Evolutionary conservation across 371 early-diverging fungal genomes (phyloP).

Genomic region (Entomophthora muscae): DNA sequence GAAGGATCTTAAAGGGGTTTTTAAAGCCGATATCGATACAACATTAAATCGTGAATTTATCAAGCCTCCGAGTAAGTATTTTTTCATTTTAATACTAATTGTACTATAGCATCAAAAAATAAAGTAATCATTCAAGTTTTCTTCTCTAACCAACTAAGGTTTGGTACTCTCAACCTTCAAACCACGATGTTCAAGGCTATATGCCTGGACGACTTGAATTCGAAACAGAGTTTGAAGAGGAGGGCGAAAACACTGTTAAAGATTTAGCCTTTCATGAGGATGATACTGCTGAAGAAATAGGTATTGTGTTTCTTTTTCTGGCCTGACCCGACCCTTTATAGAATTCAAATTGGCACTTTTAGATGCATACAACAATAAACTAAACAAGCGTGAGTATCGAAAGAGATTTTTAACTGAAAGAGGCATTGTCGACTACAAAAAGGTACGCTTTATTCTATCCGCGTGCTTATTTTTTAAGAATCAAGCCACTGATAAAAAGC

Average conservation of each 20-base stretch:
- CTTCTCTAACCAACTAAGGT: neutral
- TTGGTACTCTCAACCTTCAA: conserved; percentile 44
- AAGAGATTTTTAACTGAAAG: conserved; percentile 82
- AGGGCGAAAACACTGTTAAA: conserved; percentile 83
- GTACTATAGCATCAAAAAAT: neutral
- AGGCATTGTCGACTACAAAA: conserved; percentile 66
- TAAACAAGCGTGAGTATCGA: conserved; percentile 67
- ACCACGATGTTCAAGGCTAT: conserved; percentile 91
- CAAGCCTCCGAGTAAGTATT: neutral
- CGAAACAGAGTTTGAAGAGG: conserved; percentile 92
- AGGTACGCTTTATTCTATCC: conserved; percentile 15
- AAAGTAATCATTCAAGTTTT: neutral
- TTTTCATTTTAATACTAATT: neutral
- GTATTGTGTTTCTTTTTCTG: conserved; percentile 15
- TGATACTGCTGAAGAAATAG: conserved; percentile 65
- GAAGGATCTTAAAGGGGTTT: neutral
- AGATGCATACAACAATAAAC: conserved; percentile 76
- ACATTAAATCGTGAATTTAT: neutral
- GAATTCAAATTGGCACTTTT: conserved; percentile 82
- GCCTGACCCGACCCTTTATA: conserved; percentile 6
- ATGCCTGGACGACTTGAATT: conserved; percentile 97
- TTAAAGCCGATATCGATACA: neutral
- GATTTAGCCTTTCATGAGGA: conserved; percentile 82
- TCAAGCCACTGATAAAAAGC: conserved; percentile 55
- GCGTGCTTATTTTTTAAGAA: conserved; percentile 18